Evolutionary conservation across 108 stramenopile species (phyloP).

Genomic region (Nitzschia sp.): DNA sequence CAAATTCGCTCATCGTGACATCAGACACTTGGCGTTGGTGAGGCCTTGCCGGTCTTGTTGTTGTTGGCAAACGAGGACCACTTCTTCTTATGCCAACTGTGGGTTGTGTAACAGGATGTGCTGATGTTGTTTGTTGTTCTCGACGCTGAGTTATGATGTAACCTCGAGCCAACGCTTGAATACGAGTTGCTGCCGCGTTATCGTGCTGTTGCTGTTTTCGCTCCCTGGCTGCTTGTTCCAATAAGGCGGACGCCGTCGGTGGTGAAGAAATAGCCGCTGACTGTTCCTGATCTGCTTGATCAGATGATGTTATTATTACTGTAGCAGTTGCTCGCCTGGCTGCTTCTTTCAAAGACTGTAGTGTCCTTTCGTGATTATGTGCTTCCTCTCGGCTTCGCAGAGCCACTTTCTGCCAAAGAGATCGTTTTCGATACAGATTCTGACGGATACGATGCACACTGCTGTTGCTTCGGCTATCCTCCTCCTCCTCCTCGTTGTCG

Average conservation of each 20-base stretch:
- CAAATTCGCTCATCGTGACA: constrained; percentile 2
- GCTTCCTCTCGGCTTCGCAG: background rate
- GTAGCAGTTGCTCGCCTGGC: background rate
- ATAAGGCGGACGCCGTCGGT: background rate
- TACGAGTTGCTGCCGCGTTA: background rate
- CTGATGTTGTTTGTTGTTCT: background rate
- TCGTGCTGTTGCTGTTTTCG: background rate
- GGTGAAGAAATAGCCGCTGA: too few relatives aligned
- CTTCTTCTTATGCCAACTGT: background rate
- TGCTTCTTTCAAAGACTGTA: background rate
- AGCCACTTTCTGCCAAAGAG: background rate
- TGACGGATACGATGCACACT: background rate
- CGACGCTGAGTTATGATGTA: background rate
- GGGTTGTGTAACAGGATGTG: background rate
- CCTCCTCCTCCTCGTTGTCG: too few relatives aligned
- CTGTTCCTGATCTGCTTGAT: too few relatives aligned
- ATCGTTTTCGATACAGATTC: background rate
- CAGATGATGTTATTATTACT: background rate
- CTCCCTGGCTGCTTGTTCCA: background rate
- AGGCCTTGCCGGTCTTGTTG: too few relatives aligned
- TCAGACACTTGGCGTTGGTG: background rate
- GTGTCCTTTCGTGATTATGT: background rate
- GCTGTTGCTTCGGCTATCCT: too few relatives aligned
- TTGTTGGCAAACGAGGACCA: background rate
- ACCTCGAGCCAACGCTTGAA: background rate